phyloP scores from a whole-genome alignment of 2,329 filamentous ascomycete species.

The Saccharata proteae region DNA sequence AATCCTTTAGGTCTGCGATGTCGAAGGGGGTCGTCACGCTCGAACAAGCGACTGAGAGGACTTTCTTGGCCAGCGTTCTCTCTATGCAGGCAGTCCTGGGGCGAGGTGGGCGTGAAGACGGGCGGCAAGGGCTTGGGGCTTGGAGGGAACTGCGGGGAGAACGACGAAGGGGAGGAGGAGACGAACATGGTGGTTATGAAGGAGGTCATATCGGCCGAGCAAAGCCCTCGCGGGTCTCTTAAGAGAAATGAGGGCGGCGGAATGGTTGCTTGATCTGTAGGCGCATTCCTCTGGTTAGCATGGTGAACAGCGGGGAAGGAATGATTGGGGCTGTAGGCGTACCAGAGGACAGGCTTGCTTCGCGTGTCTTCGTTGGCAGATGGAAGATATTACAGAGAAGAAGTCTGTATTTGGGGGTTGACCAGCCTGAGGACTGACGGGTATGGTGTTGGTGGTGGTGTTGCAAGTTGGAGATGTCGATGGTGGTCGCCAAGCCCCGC shows the following conservation, averaged over 20 bases:
- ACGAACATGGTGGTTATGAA: constrained; percentile 76
- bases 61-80: constrained; percentile 11
- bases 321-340: constrained; percentile 17
- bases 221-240: constrained; percentile 14
- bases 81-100: constrained; percentile 31
- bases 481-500: too few relatives aligned
- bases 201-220: constrained; percentile 48
- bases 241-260: constrained; percentile 2
- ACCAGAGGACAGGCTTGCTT: too few relatives aligned
- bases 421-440: too few relatives aligned
- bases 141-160: constrained; percentile 19
- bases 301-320: constrained; percentile 12
- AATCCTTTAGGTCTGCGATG: constrained; percentile 6
- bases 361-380: too few relatives aligned
- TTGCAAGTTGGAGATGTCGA: too few relatives aligned
- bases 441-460: too few relatives aligned
- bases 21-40: constrained; percentile 5
- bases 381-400: too few relatives aligned
- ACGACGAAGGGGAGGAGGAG: constrained; percentile 20
- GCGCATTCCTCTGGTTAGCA: constrained; percentile 24
- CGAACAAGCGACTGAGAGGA: constrained; percentile 6
- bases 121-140: constrained; percentile 27
- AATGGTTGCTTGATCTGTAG: constrained; percentile 3
- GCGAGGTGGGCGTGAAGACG: constrained; percentile 31
- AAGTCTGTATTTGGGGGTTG: too few relatives aligned